Evolutionary conservation across 257 asterid species (phyloP).

Genomic region (Ajuga chamaepitys): DNA sequence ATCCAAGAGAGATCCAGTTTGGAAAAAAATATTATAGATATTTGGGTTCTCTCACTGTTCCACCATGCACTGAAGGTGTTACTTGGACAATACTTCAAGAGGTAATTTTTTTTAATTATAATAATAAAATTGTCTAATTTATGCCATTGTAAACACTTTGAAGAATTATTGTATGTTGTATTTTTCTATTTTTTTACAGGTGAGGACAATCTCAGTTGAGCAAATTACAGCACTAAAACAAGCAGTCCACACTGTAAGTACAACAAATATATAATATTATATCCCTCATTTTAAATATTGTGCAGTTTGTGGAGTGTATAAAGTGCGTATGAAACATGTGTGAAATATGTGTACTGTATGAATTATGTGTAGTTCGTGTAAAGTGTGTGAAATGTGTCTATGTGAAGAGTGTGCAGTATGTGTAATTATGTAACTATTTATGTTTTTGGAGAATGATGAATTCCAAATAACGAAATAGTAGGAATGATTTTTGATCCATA

Average conservation of each 20-base stretch:
- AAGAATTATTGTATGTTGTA: neutral
- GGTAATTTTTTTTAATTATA: conserved; percentile 24
- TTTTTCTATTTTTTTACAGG: conserved; percentile 23
- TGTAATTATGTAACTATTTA: too few species aligned
- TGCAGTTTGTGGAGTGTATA: too few species aligned
- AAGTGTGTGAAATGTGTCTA: too few species aligned
- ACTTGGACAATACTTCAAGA: conserved; percentile 46
- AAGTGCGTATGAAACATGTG: too few species aligned
- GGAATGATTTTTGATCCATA: too few species aligned
- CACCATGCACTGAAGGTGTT: conserved; percentile 75
- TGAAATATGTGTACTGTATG: too few species aligned
- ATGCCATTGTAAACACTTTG: too few species aligned
- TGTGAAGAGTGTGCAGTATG: too few species aligned
- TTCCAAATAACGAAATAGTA: too few species aligned
- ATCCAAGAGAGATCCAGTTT: conserved; percentile 39
- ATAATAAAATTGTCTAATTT: neutral
- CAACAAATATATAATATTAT: neutral
- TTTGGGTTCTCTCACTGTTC: conserved; percentile 69
- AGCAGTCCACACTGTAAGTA: conserved; percentile 60
- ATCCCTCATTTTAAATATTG: too few species aligned
- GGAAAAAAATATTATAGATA: conserved; percentile 58
- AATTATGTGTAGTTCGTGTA: too few species aligned
- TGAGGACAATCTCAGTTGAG: conserved; percentile 47
- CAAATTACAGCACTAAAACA: conserved; percentile 37
- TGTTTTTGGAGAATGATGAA: too few species aligned